Base-by-base conservation (phyloP, 2,329 filamentous ascomycete genomes). In the Botrytis deweyae region DNA sequence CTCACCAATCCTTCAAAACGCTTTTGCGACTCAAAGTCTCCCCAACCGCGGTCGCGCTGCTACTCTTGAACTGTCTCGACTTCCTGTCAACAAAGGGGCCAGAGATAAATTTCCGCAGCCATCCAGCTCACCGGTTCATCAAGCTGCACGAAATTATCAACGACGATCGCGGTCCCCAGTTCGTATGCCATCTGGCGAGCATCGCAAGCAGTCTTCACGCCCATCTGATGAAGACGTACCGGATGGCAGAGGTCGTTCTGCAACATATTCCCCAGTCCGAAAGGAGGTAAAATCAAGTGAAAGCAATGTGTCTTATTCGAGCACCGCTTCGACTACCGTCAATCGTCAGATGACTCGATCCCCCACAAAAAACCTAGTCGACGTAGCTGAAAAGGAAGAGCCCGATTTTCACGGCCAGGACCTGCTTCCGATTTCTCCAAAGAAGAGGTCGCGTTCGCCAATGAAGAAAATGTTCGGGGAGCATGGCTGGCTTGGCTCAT, bases 381-480 rank as follows among this genome's bases (percentile, higher is more conserved):
- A 77, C 67, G 69, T 72, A 22, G 46, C 42, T 22, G 78, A 78
- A 70, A 75, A 63, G 22, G 75, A 78, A 46, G 78, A 77, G 63
- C 22, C 38, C n/a, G 59, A 70, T 36, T 58, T 9, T 46, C 46
- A 72, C 18, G 62, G 42, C 59, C 59, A 46, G 36, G 44, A 49
- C 59, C 49, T 59, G 5, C 67, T 61, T 49, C 33, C n/a, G 8
- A 55, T 38, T 9, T 76, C 76, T 29, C 74, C 77, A 38, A 79
- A 77, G 72, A 79, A 78, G 70, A 72, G 80, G 64, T 79, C 80
- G 22, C 79, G 80, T 10, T 81, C 80, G 16, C 80, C 80, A 5
- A 80, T 80, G 79, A 81, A 81, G 67, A 81, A 80, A 72, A 78
- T 81, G 78, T 81, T 81, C 70, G 80, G 80, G 33, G 77, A 80